These are phyloP conservation scores for Millerago galiae DNA, from an alignment of 805 yeast genomes.

Conservation along the genomic window DNA sequence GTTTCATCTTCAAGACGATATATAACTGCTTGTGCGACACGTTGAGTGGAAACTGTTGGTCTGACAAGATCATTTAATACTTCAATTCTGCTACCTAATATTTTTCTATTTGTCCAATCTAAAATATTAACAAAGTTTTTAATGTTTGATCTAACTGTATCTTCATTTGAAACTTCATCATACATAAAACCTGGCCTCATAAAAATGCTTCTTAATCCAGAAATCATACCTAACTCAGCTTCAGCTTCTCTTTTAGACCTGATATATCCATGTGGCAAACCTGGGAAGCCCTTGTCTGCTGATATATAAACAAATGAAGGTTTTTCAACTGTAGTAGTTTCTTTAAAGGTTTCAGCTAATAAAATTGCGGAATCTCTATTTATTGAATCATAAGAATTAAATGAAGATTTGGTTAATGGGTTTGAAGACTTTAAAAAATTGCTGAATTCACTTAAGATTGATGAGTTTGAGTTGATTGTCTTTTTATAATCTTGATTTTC, in stretches of 20 bases:
- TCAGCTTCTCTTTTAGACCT: constrained; percentile 77
- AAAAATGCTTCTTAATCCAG: constrained; percentile 52
- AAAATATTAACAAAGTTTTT: constrained; percentile 37
- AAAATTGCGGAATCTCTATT: constrained; percentile 65
- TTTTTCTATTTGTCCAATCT: constrained; percentile 35
- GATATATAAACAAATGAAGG: constrained; percentile 68
- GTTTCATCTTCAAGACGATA: constrained; percentile 44
- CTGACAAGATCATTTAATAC: constrained; percentile 43
- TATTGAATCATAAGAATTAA: constrained; percentile 51
- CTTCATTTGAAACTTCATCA: constrained; percentile 37
- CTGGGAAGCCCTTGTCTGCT: constrained; percentile 67
- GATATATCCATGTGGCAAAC: constrained; percentile 66
- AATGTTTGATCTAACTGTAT: constrained; percentile 34
- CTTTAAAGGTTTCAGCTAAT: constrained; percentile 49
- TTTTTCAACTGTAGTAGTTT: constrained; percentile 19
- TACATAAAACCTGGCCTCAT: constrained; percentile 83
- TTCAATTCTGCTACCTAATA: constrained; percentile 33
- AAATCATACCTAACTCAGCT: constrained; percentile 37
- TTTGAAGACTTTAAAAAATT: constrained; percentile 45
- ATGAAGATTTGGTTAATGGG: constrained; percentile 42
- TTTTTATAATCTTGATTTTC: constrained; percentile 67
- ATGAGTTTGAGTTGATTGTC: constrained; percentile 26
- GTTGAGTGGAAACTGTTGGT: constrained; percentile 61
- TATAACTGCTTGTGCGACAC: constrained; percentile 55
- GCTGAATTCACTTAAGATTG: constrained; percentile 29